Base-by-base conservation (phyloP, 371 early-diverging fungal genomes). In the Actinomucor elegans region DNA sequence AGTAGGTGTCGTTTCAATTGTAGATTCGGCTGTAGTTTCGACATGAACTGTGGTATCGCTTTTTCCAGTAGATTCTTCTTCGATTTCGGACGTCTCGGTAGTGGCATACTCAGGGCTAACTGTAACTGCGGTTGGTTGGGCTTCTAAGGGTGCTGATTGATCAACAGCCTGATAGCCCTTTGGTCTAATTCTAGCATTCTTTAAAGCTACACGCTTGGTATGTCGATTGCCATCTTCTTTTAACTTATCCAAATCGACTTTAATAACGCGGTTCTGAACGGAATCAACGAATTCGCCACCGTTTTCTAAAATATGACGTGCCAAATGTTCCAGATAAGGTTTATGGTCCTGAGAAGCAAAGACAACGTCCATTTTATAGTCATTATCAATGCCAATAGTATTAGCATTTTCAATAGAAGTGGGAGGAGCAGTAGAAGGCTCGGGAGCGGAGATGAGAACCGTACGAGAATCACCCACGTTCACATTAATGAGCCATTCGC, bases 401-500 rank as follows among this genome's bases (percentile, higher is more conserved):
- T 42, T 37, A 45, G 54, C 48, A 17, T 42, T 50, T 14, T 64
- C 49, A 21, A 52, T 50, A 20, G 55, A 41, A 32, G 42, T 57
- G 15, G 61, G 52, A 17, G 47, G 35, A 6, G 52, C 61, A 1
- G 66, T 57, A 0, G 55, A 36, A 17, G 68, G 63, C 18, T 75
- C 79, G 12, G 79, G 76, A 11, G 72, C 74, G 12, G 79, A 72
- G 34, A 75, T 72, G 28, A 81, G 54, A 20, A 91, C 79, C 1
- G 88, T 81, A n/a, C 94, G 81, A 18, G 89, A 87, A 63, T 93
- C 92, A 17, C 94, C 94, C 4, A 93, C 88, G 54, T 93, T 93
- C 49, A 84, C 63, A 66, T 88, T 89, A 38, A 90, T 79, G 12
- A 91, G 55, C 86, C 87, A 90, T n/a, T 81, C 83, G 42, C 79